Base-by-base conservation (phyloP, 1,284 basidiomycete species). In the Meripilus lineatus region DNA sequence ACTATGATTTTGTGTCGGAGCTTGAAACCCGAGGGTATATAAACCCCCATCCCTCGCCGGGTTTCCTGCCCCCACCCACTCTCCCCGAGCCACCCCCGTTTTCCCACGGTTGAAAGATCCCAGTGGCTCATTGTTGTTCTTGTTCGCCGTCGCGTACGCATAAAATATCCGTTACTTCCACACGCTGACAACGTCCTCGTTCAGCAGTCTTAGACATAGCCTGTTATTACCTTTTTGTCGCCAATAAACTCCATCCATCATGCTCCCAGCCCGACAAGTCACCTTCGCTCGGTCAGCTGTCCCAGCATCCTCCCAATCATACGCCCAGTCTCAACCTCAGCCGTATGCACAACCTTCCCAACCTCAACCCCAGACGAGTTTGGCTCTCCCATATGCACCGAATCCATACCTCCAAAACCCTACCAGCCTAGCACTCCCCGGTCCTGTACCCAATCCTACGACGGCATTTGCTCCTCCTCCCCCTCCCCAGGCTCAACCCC, bases 181-280 rank as follows among this genome's bases (percentile, higher is more conserved):
- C 28, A 39, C 23, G 28, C 20, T 23, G 15, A 26, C 17, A 25
- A 35, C 38, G 32, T 14, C 14, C 38, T 38, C 35, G n/a, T 35
- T 26, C 40, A 21, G 22, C 18, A 15, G n/a, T n/a, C n/a, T n/a
- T n/a, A 30, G 8, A 10, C 28, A 30, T 30, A 30, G n/a, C 28
- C n/a, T 30, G 28, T 30, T n/a, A 15, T 33, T 45, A 35, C n/a
- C 17, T 26, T 40, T 43, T 38, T 41, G 40, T 47, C 48, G 60
- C 48, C 47, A 85, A 30, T 30, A 8, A 30, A 10, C 10, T 30
- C 28, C 82, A 78, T 84, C 82, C 51, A 84, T 82, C 58, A 77
- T 80, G 32, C 71, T 88, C 47, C 84, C 84, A 50, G 76, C 85
- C 50, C 85, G 85, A 57, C 84, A 83, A 58, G 74, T 88, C 54